Evolutionary conservation across 139 green algal genomes (phyloP), one percentile per base, ranked within the genome.

Genomic region (Chlamydomonas urium): DNA sequence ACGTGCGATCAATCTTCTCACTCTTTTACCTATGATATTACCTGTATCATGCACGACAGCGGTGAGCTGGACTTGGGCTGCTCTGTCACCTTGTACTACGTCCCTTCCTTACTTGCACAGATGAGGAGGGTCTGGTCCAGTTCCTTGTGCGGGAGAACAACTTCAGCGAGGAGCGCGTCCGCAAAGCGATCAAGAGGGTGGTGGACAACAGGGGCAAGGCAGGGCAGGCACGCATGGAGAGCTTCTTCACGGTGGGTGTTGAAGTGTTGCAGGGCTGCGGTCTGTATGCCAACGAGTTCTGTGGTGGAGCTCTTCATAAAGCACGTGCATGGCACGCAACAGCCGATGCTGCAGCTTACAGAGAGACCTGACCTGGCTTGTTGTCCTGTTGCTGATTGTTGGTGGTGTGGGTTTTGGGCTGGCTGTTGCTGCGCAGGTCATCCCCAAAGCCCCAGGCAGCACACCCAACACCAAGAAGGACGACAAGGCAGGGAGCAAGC

Each of bases 111-210:
- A n/a, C n/a, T n/a, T n/a, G n/a, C n/a, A n/a, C 91, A 0, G 94
- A 99, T 78, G 88, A 91, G 84, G 94, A 98, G 61, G 93, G 85
- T 0, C 50, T 99, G 0, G 82, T 97, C 2, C 48, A 90, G 19
- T 99, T 97, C 72, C 79, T 99, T 47, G 91, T 96, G 23, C 69
- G 86, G 32, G 94, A 99, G 69, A 98, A 98, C 70, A 83, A 76
- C 36, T 99, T 99, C 85, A 92, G 87, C 63, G 86, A 95, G 69
- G 91, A 98, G 4, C 79, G 94, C 10, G 79, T 98, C 10, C 83
- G 87, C 23, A 84, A 77, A n/a, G 80, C 79, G 1, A 66, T 95
- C 21, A 75, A 88, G 56, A 78, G 80, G 32, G 81, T 95, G 8
- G 83, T 86, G 31, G 76, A 84, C 6, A 77, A 85, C 42, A 87